Percentiles rank a stretch among this genome's conserved stretches.
Conservation (phyloP, 257 asterid genomes). For the Solanum piurae region DNA sequence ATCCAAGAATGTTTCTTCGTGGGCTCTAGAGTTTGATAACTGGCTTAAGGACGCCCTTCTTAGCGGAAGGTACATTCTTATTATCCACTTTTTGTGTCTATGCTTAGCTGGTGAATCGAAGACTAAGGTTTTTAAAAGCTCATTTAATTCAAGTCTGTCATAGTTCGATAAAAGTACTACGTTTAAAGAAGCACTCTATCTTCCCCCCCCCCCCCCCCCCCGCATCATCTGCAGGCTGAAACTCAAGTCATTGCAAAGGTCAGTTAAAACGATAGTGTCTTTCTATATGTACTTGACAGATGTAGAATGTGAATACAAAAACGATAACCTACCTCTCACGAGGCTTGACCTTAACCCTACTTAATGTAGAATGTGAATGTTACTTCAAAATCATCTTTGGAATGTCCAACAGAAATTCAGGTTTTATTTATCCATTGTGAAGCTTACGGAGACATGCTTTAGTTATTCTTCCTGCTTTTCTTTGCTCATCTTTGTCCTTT, state of each 20-base stretch:
- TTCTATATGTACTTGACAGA: background rate
- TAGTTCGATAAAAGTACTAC: background rate
- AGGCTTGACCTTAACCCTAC: background rate
- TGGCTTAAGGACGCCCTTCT: conserved; percentile 70
- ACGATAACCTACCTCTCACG: background rate
- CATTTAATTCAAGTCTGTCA: background rate
- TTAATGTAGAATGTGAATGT: background rate
- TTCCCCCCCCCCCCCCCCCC: too few relatives aligned
- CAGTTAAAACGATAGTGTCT: background rate
- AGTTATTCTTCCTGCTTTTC: background rate
- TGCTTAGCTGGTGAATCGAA: background rate
- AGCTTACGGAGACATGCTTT: background rate
- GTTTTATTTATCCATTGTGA: background rate
- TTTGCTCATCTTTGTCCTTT: background rate
- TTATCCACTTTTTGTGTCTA: background rate
- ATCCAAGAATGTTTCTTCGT: conserved; percentile 26
- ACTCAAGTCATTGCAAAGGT: background rate
- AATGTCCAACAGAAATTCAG: background rate
- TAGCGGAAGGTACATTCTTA: conserved; percentile 42
- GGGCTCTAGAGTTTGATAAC: conserved; percentile 63
- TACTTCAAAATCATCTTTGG: background rate
- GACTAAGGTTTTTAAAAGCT: background rate
- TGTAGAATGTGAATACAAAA: background rate
- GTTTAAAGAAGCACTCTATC: background rate
- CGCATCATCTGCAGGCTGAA: background rate